phyloP scores from a whole-genome alignment of 148 eudicot genomes.

The Rhododendron mucronatum region DNA sequence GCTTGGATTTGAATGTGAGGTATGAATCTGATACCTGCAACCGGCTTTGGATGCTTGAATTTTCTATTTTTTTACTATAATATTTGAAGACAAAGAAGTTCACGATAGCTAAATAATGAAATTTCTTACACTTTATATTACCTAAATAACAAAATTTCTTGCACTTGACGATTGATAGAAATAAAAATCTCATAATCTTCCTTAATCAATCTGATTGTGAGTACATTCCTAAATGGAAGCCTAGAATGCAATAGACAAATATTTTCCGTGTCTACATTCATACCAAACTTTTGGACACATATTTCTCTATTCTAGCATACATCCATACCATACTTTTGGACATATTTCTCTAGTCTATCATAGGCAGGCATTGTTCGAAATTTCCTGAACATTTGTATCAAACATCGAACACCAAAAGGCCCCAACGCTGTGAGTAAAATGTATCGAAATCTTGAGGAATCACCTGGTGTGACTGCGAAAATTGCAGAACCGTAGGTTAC shows the following conservation, averaged over 20 bases:
- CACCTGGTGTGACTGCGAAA: background rate
- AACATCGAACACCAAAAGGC: background rate
- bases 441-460: background rate
- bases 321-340: background rate
- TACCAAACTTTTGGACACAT: background rate
- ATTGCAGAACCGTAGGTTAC: background rate
- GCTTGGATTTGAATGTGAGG: too few species aligned
- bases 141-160: too few species aligned
- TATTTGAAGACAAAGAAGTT: background rate
- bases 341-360: background rate
- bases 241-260: background rate
- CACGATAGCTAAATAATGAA: background rate
- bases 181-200: too few species aligned
- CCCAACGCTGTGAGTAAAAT: background rate
- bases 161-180: too few species aligned
- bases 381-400: background rate
- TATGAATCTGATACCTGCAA: too few species aligned
- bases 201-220: background rate
- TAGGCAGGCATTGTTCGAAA: background rate
- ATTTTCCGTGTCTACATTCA: background rate
- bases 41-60: too few species aligned
- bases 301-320: background rate
- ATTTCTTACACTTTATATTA: background rate
- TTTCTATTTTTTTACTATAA: too few species aligned
- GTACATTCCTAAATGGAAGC: background rate